phyloP scores from a whole-genome alignment of 83 land plant genomes.

The Picea engelmannii region DNA sequence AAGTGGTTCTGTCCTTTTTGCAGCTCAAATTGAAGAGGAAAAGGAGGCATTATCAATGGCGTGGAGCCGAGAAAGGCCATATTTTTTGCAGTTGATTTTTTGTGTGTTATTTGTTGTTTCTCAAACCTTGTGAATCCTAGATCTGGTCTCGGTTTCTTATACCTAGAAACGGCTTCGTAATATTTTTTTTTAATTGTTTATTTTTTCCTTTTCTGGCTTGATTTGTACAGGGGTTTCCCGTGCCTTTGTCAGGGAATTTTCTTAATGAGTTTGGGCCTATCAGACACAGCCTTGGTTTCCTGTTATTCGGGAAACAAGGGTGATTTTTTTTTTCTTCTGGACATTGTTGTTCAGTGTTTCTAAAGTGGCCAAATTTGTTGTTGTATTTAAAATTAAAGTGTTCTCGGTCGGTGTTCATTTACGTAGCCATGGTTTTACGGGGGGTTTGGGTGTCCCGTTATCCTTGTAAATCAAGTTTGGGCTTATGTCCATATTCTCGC shows the following conservation, averaged over 20 bases:
- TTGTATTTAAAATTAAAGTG: conserved; percentile 26
- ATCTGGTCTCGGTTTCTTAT: too few relatives aligned
- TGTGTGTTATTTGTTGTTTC: too few relatives aligned
- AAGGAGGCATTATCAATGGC: too few relatives aligned
- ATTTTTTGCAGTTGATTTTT: too few relatives aligned
- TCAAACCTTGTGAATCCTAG: too few relatives aligned
- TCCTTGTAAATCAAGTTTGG: background rate
- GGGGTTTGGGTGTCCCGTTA: background rate
- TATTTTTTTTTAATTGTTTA: too few relatives aligned
- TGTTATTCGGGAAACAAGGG: conserved; percentile 57
- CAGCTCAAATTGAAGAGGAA: too few relatives aligned
- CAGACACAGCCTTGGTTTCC: conserved; percentile 48
- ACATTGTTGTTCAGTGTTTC: conserved; percentile 49
- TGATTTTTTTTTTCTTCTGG: conserved; percentile 31
- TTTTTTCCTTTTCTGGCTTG: too few relatives aligned
- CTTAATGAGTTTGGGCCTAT: background rate
- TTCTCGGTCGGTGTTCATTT: conserved; percentile 34
- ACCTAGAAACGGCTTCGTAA: too few relatives aligned
- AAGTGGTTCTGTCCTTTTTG: too few relatives aligned
- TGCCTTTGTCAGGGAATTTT: background rate
- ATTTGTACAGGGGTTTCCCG: background rate
- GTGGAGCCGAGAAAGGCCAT: too few relatives aligned
- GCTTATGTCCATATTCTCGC: too few relatives aligned
- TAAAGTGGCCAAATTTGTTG: conserved; percentile 36
- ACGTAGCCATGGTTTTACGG: conserved; percentile 1